Evolutionary conservation across 2,329 filamentous ascomycete species (phyloP), one percentile per base, ranked within the genome.

Genomic region (Beauveria scarabaeidicola): DNA sequence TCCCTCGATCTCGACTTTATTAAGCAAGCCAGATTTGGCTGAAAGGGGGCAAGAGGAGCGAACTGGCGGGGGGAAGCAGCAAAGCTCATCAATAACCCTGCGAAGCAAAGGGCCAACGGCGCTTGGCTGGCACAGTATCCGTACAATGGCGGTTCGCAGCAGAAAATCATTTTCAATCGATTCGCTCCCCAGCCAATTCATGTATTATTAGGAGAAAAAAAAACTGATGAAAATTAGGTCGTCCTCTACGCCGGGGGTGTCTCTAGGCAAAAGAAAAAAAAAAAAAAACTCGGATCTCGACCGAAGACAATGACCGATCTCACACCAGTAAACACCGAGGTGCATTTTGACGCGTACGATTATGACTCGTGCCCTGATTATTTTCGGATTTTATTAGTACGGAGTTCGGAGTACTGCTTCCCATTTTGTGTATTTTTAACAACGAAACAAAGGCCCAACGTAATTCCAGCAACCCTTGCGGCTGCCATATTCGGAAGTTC

Each of bases 271-370:
- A 27, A 53, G 23, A 41, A 15, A 27, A 43, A 40, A 27, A 53
- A 17, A 41, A 15, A 27, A 54, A 40, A 50, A 50, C 21, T 50
- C 55, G 55, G 55, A 58, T 51, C 55, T 51, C 55, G 55, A 58
- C 55, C 55, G 55, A 58, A 41, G 55, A 38, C n/a, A 44, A 48
- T 25, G 29, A 51, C 46, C 36, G 36, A 51, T 51, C 44, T 41
- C 17, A 40, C 32, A 43, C 29, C 29, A 29, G 36, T 58, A 51
- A 57, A 51, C 55, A 47, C 55, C 55, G 55, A 58, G 55, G 23
- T 51, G 36, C 36, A 23, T 50, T 48, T 50, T 57, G 17, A 36
- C 40, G 38, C 27, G 21, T 40, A 17, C 25, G 10, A 13, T 25
- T 57, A 40, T 48, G 44, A 57, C 54, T 57, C 54, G 54, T 57